Evolutionary conservation across 1,139 yeast species (phyloP), one percentile per base, ranked within the genome.

Genomic region (Saccharomyces uvarum): DNA sequence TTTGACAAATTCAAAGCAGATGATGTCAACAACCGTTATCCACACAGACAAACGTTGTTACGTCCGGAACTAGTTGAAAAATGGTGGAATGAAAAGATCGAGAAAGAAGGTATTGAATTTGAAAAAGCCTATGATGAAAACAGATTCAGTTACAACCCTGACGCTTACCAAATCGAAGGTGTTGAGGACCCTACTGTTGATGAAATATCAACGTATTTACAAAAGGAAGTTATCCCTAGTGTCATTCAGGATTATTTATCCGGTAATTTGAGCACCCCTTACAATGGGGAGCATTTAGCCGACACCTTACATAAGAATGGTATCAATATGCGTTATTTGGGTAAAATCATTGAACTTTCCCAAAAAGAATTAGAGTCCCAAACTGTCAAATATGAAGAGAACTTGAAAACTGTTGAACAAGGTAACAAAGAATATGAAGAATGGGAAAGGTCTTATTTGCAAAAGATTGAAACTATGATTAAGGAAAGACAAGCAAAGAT

Each of bases 21-120:
- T 2, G 73, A 71, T 13, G 70, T 70, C 26, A 73, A 73, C 13
- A 61, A 69, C n/a, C 77, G 84, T 8, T 91, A 91, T 69, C 97
- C 97, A 28, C 97, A 89, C 68, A 79, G 81, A 58, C 88, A 89
- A 73, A 77, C 87, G 16, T 79, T 87, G 38, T 65, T 93, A 51
- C 84, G 99, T 74, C 84, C 83, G 58, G 98, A 93, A 73, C 93
- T 96, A 11, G 82, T 93, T 53, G 91, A 85, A 63, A 88, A 84
- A 64, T 91, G 96, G 96, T 89, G 95, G 86, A 81, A 81, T 66
- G 73, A 82, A 61, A 82, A 84, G 65, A 79, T 85, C 8, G 81
- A 86, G 21, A 78, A 75, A 26, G 78, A 81, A 29, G 63, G 61
- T 24, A 46, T 60, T 9, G 59, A 59, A 51, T 71, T 76, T 14